Evolutionary conservation across 2,329 filamentous ascomycete genomes (phyloP).

Genomic region (Colletotrichum liriopes): DNA sequence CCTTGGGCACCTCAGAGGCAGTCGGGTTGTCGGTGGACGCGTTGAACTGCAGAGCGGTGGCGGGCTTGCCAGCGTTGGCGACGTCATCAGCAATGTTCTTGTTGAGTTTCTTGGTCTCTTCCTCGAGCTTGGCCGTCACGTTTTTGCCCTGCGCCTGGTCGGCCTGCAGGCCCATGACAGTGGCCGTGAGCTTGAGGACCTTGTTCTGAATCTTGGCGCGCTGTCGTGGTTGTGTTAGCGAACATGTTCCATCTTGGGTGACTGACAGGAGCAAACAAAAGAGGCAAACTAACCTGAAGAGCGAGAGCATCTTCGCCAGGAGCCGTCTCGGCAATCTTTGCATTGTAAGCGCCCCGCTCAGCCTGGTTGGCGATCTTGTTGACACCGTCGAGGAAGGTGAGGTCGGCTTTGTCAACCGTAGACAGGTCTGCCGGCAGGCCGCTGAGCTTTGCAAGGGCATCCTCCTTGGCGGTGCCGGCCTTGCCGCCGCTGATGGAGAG

Average conservation of each 20-base stretch:
- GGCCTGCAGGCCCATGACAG: slow-evolving; percentile 64
- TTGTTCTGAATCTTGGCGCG: slow-evolving; percentile 74
- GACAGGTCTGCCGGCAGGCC: slow-evolving; percentile 58
- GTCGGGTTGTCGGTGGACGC: slow-evolving; percentile 41
- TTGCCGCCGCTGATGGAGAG: slow-evolving; percentile 64
- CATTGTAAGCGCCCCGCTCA: slow-evolving; percentile 68
- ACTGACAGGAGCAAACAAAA: not conserved
- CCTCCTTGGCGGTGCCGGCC: slow-evolving; percentile 61
- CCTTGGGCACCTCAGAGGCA: slow-evolving; percentile 34
- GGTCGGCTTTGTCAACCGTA: slow-evolving; percentile 62
- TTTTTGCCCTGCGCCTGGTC: slow-evolving; percentile 67
- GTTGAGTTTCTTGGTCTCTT: slow-evolving; percentile 66
- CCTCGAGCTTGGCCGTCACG: slow-evolving; percentile 59
- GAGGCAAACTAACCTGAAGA: slow-evolving; percentile 56
- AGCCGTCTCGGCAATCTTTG: slow-evolving; percentile 63
- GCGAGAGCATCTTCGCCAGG: slow-evolving; percentile 62
- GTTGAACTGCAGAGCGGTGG: slow-evolving; percentile 49
- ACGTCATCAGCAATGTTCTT: slow-evolving; percentile 67
- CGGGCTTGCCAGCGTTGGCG: slow-evolving; percentile 62
- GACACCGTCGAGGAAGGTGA: slow-evolving; percentile 64
- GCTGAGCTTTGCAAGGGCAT: slow-evolving; percentile 58
- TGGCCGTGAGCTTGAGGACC: slow-evolving; percentile 70
- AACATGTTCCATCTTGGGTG: not conserved
- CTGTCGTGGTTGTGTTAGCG: slow-evolving; percentile 45
- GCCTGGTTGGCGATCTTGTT: slow-evolving; percentile 69